Conservation (phyloP, 1,284 basidiomycete genomes). For the Pseudozyma tsukubaensis region DNA sequence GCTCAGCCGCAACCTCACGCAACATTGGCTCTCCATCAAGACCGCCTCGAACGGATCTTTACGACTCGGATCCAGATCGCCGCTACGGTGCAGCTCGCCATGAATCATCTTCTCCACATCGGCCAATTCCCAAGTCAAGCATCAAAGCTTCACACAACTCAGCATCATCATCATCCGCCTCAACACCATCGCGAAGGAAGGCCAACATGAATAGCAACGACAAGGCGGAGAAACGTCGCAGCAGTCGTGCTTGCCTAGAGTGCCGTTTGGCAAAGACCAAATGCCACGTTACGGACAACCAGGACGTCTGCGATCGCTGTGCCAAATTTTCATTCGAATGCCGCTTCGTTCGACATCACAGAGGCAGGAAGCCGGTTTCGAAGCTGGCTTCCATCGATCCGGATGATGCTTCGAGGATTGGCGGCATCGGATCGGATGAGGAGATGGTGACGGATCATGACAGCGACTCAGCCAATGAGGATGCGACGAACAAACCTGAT, state of each 20-base stretch:
- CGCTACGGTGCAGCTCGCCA: too few relatives aligned
- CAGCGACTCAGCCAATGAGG: conserved; percentile 25
- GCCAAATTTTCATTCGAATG: conserved; percentile 48
- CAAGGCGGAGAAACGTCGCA: conserved; percentile 40
- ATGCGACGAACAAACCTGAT: conserved; percentile 5
- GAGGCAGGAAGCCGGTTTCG: conserved; percentile 41
- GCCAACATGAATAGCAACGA: conserved; percentile 36
- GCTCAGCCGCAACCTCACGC: background rate
- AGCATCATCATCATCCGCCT: conserved; percentile 8
- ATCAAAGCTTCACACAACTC: too few relatives aligned
- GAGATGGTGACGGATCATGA: conserved; percentile 31
- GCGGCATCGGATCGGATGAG: conserved; percentile 16
- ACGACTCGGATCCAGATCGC: background rate
- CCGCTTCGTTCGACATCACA: conserved; percentile 42
- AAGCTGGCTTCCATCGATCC: conserved; percentile 42
- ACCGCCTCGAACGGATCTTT: background rate
- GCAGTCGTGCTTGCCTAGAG: conserved; percentile 46
- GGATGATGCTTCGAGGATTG: conserved; percentile 23
- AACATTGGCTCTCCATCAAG: conserved; percentile 16
- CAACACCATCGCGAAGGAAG: conserved; percentile 13
- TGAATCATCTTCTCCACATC: conserved; percentile 9
- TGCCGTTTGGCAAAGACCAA: conserved; percentile 50
- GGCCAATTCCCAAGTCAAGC: conserved; percentile 1
- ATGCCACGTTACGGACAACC: conserved; percentile 33
- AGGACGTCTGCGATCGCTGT: conserved; percentile 44